Evolutionary conservation across 768 basidiomycete species (phyloP).

Genomic region (Tricholoma hemisulphureum): DNA sequence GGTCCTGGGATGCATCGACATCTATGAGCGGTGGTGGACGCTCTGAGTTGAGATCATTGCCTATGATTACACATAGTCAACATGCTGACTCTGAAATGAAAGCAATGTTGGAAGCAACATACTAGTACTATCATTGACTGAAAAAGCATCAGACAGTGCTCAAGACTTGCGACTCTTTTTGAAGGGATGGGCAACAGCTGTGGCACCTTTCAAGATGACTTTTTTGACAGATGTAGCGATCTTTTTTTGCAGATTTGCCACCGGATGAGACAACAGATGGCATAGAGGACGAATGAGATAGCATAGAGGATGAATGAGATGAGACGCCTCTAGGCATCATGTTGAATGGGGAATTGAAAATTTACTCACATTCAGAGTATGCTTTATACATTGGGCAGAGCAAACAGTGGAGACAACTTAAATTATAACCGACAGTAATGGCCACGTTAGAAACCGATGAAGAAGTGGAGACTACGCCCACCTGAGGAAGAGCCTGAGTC

Average conservation of each 20-base stretch:
- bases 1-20: background rate
- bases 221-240: too few relatives aligned
- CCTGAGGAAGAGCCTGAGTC: background rate
- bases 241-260: background rate
- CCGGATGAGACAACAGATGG: background rate
- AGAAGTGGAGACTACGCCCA: background rate
- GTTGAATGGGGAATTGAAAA: background rate
- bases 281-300: too few relatives aligned
- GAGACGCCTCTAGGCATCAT: background rate
- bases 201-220: too few relatives aligned
- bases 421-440: background rate
- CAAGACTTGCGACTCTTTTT: background rate
- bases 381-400: background rate
- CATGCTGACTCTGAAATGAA: background rate
- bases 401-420: background rate
- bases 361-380: background rate
- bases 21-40: background rate
- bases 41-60: too few relatives aligned
- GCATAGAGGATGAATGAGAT: background rate
- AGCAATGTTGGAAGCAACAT: background rate
- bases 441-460: background rate
- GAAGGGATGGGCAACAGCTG: too few relatives aligned
- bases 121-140: background rate
- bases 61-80: background rate
- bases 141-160: too few relatives aligned